A percentile compares a stretch with the other conserved stretches of the same genome.
Conservation (phyloP, 352 stramenopile genomes). For the Phytophthora nicotianae region DNA sequence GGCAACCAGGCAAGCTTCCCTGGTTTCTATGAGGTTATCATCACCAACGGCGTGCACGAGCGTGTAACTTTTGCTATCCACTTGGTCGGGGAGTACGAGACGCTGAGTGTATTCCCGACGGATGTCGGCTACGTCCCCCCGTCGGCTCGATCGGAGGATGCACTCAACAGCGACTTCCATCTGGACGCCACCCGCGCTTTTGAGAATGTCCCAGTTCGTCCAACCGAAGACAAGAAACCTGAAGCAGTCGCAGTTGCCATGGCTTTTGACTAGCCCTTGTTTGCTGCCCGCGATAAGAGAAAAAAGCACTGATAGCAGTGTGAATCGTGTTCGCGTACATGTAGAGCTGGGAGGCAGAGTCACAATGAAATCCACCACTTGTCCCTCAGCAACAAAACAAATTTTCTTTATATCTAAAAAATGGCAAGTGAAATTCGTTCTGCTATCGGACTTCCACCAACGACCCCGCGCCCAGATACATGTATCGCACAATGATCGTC, state of each 20-base stretch:
- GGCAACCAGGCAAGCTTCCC: slow-evolving; percentile 63
- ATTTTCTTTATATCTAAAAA: no score
- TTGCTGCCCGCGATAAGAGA: neutral
- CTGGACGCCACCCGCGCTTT: slow-evolving; percentile 17
- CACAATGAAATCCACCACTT: neutral
- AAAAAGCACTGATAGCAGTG: slow-evolving; percentile 2
- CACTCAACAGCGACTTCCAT: slow-evolving; percentile 7
- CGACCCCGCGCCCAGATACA: no score
- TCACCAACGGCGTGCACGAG: slow-evolving; percentile 76
- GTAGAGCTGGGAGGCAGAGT: neutral
- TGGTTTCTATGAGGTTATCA: slow-evolving; percentile 76
- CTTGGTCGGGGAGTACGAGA: slow-evolving; percentile 46
- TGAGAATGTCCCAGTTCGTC: slow-evolving; percentile 5
- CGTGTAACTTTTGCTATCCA: slow-evolving; percentile 70
- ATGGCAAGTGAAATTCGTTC: no score
- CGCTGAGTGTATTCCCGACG: slow-evolving; percentile 48
- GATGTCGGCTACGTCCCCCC: slow-evolving; percentile 9
- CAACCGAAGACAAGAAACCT: neutral
- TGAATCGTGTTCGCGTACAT: neutral
- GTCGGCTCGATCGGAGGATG: neutral
- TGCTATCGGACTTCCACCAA: no score
- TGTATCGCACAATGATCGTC: no score
- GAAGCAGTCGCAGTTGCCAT: slow-evolving; percentile 13
- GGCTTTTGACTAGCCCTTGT: slow-evolving; percentile 21
- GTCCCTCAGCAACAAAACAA: neutral